Evolutionary conservation across 2,329 filamentous ascomycete genomes (phyloP).

Genomic region (Drechslerella coelobrocha): DNA sequence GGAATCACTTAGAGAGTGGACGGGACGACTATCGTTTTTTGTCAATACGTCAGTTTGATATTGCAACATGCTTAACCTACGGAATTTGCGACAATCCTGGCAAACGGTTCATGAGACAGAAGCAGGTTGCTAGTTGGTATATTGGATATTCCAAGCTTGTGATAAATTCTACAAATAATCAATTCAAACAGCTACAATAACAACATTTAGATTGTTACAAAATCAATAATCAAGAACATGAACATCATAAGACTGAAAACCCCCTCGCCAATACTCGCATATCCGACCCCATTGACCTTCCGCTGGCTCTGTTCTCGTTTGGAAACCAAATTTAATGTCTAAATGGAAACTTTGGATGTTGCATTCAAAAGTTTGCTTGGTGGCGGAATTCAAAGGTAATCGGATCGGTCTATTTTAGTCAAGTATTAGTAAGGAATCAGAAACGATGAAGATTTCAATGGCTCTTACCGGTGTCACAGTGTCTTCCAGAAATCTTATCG

Average conservation of each 20-base stretch:
- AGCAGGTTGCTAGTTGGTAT: no score
- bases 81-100: no score
- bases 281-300: neutral
- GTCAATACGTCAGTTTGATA: no score
- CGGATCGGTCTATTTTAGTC: neutral
- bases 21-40: no score
- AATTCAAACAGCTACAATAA: neutral
- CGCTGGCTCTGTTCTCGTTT: neutral
- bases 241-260: neutral
- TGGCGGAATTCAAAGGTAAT: neutral
- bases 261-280: neutral
- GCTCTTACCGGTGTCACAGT: neutral
- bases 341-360: neutral
- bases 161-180: neutral
- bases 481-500: neutral
- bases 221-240: neutral
- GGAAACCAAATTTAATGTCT: neutral
- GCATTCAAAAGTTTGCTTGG: neutral
- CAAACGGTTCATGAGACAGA: no score
- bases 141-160: no score
- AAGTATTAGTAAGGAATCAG: neutral
- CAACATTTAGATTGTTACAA: neutral
- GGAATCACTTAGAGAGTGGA: no score
- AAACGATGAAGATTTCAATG: neutral
- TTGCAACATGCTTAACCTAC: no score